A percentile compares a stretch with the other conserved stretches of the same genome.
These are phyloP conservation scores for Monosporascus sp. DNA, from an alignment of 2,329 filamentous ascomycete species.

Conservation along the genomic window DNA sequence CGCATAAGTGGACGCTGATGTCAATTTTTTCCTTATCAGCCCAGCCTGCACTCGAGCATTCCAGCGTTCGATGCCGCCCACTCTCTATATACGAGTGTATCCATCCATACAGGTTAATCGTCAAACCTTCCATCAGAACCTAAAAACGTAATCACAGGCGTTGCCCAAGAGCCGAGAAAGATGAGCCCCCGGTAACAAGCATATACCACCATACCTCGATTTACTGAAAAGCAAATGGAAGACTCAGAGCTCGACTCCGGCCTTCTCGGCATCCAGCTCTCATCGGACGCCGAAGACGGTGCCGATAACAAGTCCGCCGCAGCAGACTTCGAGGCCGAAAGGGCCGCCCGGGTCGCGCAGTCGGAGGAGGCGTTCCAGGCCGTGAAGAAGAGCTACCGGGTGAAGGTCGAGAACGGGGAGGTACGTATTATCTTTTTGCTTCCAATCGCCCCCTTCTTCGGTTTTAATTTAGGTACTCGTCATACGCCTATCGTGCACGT, in stretches of 20 bases:
- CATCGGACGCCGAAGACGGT: conserved; percentile 25
- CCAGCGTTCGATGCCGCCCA: neutral
- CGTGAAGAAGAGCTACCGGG: conserved; percentile 38
- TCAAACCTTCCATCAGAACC: no score
- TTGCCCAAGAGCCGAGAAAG: no score
- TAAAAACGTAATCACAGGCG: no score
- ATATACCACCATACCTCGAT: no score
- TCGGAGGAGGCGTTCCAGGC: conserved; percentile 44
- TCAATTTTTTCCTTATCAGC: conserved; percentile 8
- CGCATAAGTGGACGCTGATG: conserved; percentile 18
- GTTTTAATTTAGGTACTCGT: neutral
- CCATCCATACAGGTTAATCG: no score
- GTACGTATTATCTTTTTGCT: conserved; percentile 27
- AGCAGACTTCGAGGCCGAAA: conserved; percentile 3
- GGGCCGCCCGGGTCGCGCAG: conserved; percentile 27
- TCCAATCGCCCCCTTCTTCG: neutral
- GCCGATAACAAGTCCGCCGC: conserved; percentile 12
- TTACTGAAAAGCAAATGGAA: no score
- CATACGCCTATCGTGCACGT: neutral
- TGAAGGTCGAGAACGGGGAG: conserved; percentile 50
- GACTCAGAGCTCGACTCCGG: conserved; percentile 24
- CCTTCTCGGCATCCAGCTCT: conserved; percentile 37
- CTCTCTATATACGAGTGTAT: no score
- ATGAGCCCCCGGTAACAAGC: neutral
- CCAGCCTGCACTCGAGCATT: neutral